Evolutionary conservation across 768 basidiomycete species (phyloP), one percentile per base, ranked within the genome.

Genomic region (Auriculariales sp.): DNA sequence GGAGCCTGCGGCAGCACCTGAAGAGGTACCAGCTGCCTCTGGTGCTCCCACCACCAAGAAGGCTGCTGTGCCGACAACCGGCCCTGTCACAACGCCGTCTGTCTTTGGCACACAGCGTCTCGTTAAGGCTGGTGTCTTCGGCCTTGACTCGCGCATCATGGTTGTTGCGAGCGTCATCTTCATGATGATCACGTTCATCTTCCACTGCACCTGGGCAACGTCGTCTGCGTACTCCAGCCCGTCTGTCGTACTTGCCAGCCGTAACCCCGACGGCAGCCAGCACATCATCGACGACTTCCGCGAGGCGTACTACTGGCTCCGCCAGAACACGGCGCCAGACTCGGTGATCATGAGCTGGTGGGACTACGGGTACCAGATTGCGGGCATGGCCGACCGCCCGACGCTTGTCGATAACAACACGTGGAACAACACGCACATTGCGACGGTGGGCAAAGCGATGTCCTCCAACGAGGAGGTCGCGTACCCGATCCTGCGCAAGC

Each of bases 351-450:
- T 94, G 91, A 89, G 85, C 53, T 99, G 95, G 95, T 98, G 95
- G 95, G 95, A 98, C 68, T 99, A 98, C 57, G 95, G 94, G 27
- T 98, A 99, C 63, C 94, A 98, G 66, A 97, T 98, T 60, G 95
- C 95, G 33, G 95, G 95, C 33, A 95, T 98, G 88, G 93, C 95
- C 22, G 92, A 98, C 67, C 71, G 94, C 39, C 82, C 91, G 12
- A 98, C 94, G 1, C 68, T 98, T 56, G 94, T 98, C 17, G 94
- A 99, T 66, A 98, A 99, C 68, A 97, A 98, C 62, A 99, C 95
- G 0, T 98, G 95, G 95, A 98, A 99, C 66, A 98, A 98, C 68
- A 99, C 93, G 35, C 93, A 95, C 63, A 98, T 98, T 54, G 95
- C 95, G 1, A 99, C 94, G 15, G 95, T 99, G 51, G 95, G 95